phyloP scores from a whole-genome alignment of 306 rosid genomes.

The Vachellia pachyceras region DNA sequence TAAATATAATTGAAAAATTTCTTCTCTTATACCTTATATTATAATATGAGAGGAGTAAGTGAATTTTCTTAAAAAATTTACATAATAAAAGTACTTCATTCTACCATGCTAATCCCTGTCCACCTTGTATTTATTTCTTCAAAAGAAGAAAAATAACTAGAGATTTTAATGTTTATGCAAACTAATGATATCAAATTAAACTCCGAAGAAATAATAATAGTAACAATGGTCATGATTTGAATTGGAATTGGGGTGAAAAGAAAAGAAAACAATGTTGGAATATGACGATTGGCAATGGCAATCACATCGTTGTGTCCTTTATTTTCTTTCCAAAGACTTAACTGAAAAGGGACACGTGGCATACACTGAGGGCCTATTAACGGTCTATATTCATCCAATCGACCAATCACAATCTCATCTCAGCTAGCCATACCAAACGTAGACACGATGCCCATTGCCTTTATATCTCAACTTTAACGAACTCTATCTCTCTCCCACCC shows the following conservation, averaged over 20 bases:
- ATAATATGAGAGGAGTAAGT: no score
- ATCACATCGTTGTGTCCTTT: not conserved
- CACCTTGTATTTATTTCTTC: no score
- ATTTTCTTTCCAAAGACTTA: conserved; percentile 12
- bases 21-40: no score
- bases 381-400: conserved; percentile 36
- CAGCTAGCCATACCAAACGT: not conserved
- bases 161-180: no score
- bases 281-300: not conserved
- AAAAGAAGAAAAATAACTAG: no score
- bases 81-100: no score
- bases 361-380: conserved; percentile 22
- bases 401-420: conserved; percentile 1
- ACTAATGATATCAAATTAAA: no score
- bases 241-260: not conserved
- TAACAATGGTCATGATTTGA: not conserved
- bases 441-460: conserved; percentile 1
- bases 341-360: conserved; percentile 34
- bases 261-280: not conserved
- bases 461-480: not conserved
- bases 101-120: no score
- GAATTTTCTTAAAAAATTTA: no score
- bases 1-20: no score
- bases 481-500: not conserved
- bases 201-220: no score